A percentile compares a stretch with the other conserved stretches of the same genome.
These are phyloP conservation scores for Globisporangium emineosum DNA, from an alignment of 352 stramenopile genomes.

Conservation along the genomic window DNA sequence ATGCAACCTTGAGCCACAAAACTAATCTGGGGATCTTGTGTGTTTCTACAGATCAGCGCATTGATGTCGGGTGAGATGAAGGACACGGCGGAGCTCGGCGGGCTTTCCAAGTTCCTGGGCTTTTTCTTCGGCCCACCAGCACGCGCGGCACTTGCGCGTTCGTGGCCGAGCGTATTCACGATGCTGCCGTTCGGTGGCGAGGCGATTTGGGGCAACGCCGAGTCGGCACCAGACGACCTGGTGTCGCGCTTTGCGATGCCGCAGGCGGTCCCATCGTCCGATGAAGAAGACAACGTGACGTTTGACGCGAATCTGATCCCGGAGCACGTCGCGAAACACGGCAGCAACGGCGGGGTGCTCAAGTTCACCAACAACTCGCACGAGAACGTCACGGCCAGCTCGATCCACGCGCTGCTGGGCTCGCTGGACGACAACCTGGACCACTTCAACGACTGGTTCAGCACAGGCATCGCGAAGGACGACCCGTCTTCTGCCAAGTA, in stretches of 20 bases:
- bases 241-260: constrained; percentile 49
- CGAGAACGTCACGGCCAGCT: constrained; percentile 53
- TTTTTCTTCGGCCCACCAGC: constrained; percentile 69
- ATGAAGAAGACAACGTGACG: constrained; percentile 20
- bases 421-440: constrained; percentile 47
- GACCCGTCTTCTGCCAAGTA: constrained; percentile 50
- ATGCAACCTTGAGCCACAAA: background rate
- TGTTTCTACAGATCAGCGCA: constrained; percentile 55
- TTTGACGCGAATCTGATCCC: constrained; percentile 33
- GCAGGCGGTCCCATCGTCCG: constrained; percentile 22
- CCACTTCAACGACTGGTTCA: constrained; percentile 39
- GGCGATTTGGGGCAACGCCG: constrained; percentile 74
- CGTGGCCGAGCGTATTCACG: constrained; percentile 82
- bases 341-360: constrained; percentile 48
- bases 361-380: constrained; percentile 51
- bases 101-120: constrained; percentile 82
- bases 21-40: background rate
- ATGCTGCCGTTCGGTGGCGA: constrained; percentile 94
- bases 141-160: constrained; percentile 55
- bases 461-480: constrained; percentile 32
- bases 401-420: constrained; percentile 45
- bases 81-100: constrained; percentile 89
- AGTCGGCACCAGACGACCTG: constrained; percentile 64
- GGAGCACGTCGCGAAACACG: constrained; percentile 41
- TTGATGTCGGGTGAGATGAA: constrained; percentile 95